These are phyloP conservation scores for Lactifluus subvellereus DNA, from an alignment of 768 basidiomycete species.

Conservation along the genomic window DNA sequence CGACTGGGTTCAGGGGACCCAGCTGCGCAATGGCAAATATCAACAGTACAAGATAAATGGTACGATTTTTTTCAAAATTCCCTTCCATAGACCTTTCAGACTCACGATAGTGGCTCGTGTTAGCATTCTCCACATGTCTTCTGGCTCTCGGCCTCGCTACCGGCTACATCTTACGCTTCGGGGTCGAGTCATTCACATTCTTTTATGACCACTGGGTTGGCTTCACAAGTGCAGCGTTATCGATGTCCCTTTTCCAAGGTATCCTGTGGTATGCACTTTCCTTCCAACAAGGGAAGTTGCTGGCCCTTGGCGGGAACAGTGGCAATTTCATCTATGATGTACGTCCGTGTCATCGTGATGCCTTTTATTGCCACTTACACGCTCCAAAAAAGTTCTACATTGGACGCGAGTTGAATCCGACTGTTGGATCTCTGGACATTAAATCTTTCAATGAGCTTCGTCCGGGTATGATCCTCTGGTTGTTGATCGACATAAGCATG, in stretches of 20 bases:
- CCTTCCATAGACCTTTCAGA: too few species aligned
- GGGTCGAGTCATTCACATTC: conserved; percentile 79
- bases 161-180: conserved; percentile 67
- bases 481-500: conserved; percentile 84
- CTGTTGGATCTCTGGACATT: conserved; percentile 68
- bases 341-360: conserved; percentile 30
- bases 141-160: conserved; percentile 67
- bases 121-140: conserved; percentile 85
- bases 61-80: conserved; percentile 34
- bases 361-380: background rate
- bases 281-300: conserved; percentile 60
- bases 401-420: conserved; percentile 91
- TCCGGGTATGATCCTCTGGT: conserved; percentile 90
- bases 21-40: conserved; percentile 65
- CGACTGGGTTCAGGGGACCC: conserved; percentile 34
- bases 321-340: conserved; percentile 89
- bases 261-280: conserved; percentile 63
- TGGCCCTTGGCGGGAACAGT: conserved; percentile 91
- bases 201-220: conserved; percentile 91
- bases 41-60: conserved; percentile 95
- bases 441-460: conserved; percentile 79
- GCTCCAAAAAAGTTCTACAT: conserved; percentile 66
- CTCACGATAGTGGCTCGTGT: background rate
- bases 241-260: conserved; percentile 76
- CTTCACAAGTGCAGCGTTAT: conserved; percentile 72